phyloP scores from a whole-genome alignment of 2,329 filamentous ascomycete genomes.

The Rhinocladiella mackenziei region DNA sequence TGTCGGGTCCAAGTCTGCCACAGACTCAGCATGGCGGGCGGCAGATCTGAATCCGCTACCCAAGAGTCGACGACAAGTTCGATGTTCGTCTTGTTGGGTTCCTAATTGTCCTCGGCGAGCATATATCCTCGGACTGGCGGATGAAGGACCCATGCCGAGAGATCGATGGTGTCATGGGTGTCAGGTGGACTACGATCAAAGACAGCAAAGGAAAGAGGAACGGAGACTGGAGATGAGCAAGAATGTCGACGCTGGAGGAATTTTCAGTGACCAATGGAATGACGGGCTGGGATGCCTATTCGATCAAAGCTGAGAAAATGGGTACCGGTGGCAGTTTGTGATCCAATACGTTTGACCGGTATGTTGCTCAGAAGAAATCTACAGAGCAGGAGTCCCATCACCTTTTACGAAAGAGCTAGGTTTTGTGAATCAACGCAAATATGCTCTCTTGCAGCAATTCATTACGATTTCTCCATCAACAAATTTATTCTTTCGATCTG shows the following conservation, averaged over 20 bases:
- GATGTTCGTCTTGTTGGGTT: conserved; percentile 21
- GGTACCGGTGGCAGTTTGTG: not conserved
- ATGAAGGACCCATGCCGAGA: conserved; percentile 13
- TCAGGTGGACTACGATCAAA: conserved; percentile 10
- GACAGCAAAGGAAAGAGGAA: conserved; percentile 10
- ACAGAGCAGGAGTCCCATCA: too few species aligned
- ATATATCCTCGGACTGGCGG: conserved; percentile 18
- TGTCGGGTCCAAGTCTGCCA: not conserved
- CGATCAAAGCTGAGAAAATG: conserved; percentile 1
- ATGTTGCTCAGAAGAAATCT: too few species aligned
- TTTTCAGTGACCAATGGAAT: conserved; percentile 8
- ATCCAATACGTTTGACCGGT: too few species aligned
- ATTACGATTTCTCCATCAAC: too few species aligned
- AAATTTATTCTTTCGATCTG: too few species aligned
- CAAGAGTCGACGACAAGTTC: conserved; percentile 14
- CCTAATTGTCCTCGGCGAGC: conserved; percentile 15
- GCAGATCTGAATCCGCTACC: conserved; percentile 17
- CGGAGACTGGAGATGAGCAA: conserved; percentile 1
- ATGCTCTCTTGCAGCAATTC: too few species aligned
- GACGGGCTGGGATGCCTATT: conserved; percentile 10
- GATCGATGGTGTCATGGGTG: conserved; percentile 22
- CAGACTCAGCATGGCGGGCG: conserved; percentile 14
- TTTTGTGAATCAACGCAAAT: too few species aligned
- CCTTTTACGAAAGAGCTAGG: too few species aligned
- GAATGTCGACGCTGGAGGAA: not conserved